phyloP scores from a whole-genome alignment of 2,329 filamentous ascomycete genomes.

The Fusarium tupiense region DNA sequence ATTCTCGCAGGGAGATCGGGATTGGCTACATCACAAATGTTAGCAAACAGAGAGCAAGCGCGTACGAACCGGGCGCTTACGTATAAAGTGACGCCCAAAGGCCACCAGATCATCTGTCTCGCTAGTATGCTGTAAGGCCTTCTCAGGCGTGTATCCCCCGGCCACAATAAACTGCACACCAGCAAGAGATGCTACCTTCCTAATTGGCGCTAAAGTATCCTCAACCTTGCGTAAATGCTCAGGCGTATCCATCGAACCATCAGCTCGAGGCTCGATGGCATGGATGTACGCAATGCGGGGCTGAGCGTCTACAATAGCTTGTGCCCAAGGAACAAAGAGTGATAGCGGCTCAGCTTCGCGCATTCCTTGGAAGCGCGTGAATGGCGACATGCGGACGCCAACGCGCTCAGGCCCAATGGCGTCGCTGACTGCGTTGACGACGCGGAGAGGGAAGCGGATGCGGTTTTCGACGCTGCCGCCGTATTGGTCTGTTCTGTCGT shows the following conservation, averaged over 20 bases:
- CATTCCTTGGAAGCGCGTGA: constrained; percentile 70
- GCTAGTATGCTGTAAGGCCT: constrained; percentile 43
- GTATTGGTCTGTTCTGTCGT: constrained; percentile 61
- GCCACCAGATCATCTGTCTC: constrained; percentile 47
- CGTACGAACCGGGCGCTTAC: not conserved
- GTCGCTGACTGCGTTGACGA: constrained; percentile 53
- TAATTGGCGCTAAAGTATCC: constrained; percentile 46
- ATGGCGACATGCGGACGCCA: constrained; percentile 69
- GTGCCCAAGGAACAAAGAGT: constrained; percentile 61
- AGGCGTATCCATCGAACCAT: constrained; percentile 51
- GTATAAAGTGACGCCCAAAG: constrained; percentile 47
- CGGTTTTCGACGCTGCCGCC: constrained; percentile 64
- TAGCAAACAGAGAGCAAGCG: fast-evolving
- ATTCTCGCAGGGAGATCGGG: constrained; percentile 31
- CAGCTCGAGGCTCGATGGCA: constrained; percentile 66
- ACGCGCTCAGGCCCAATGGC: constrained; percentile 62
- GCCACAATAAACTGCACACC: constrained; percentile 44
- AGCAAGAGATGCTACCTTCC: constrained; percentile 44
- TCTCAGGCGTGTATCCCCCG: constrained; percentile 45
- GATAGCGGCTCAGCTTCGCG: constrained; percentile 64
- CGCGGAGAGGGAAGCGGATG: constrained; percentile 60
- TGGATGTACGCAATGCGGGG: constrained; percentile 71
- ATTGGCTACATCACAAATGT: not conserved
- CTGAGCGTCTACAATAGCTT: constrained; percentile 63
- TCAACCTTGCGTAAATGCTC: constrained; percentile 42